phyloP scores from a whole-genome alignment of 2,329 filamentous ascomycete species.

The Sporothrix variecibatus region DNA sequence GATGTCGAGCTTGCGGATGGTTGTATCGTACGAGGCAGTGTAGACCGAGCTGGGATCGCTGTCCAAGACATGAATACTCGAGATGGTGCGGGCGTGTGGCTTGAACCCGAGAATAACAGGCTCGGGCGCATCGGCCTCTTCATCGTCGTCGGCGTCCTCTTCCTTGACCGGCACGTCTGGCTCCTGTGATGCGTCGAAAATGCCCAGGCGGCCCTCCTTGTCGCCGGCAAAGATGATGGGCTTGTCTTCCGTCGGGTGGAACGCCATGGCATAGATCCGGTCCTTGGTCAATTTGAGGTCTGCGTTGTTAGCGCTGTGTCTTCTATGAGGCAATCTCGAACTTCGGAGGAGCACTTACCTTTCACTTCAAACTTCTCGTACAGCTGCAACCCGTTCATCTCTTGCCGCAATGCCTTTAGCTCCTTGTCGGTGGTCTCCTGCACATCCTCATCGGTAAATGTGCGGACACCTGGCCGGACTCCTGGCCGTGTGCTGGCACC shows the following conservation, averaged over 20 bases:
- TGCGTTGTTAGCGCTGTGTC: conserved; percentile 38
- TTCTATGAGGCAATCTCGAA: background rate
- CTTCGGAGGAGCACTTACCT: conserved; percentile 49
- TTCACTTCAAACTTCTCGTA: conserved; percentile 85
- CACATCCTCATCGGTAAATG: conserved; percentile 82
- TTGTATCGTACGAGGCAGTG: conserved; percentile 89
- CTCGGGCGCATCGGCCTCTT: conserved; percentile 68
- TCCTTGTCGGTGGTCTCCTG: conserved; percentile 76
- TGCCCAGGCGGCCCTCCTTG: conserved; percentile 85
- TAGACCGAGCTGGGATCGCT: conserved; percentile 74
- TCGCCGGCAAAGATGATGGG: conserved; percentile 90
- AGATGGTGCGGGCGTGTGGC: conserved; percentile 84
- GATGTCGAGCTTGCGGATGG: conserved; percentile 83
- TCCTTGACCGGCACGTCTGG: conserved; percentile 46
- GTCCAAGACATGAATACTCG: conserved; percentile 76
- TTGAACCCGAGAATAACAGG: conserved; percentile 89
- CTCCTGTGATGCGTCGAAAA: conserved; percentile 84
- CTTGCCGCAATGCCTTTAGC: conserved; percentile 70
- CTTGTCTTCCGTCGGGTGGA: conserved; percentile 86
- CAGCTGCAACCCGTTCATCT: conserved; percentile 74
- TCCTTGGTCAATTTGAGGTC: conserved; percentile 92
- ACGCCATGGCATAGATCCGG: conserved; percentile 80
- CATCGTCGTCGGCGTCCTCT: conserved; percentile 61
- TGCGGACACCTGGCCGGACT: conserved; percentile 78
- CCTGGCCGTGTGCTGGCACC: conserved; percentile 40